Evolutionary conservation across 495 filamentous ascomycete species (phyloP).

Genomic region (Choiromyces venosus): DNA sequence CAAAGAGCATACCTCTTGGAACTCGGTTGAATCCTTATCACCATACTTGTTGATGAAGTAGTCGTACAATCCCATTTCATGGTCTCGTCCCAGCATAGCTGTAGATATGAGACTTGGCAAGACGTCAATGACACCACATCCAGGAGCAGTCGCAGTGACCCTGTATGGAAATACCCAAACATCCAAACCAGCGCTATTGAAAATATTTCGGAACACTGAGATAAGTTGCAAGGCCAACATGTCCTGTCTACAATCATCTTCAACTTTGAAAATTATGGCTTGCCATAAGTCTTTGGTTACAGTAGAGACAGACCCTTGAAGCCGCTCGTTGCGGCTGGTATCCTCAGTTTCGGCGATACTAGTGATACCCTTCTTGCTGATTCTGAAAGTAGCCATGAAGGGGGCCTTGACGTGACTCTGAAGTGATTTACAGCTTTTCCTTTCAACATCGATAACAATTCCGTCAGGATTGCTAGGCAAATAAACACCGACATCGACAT

Average conservation of each 20-base stretch:
- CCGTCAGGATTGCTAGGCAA: conserved; percentile 94
- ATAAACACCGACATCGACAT: conserved; percentile 93
- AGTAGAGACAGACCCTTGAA: conserved; percentile 40
- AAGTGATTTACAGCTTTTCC: conserved; percentile 91
- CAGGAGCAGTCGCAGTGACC: conserved; percentile 94
- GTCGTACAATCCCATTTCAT: conserved; percentile 94
- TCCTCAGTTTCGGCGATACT: conserved; percentile 46
- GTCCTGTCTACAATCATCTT: conserved; percentile 95
- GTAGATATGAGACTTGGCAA: conserved; percentile 94
- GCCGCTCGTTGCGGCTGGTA: conserved; percentile 42
- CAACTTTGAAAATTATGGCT: conserved; percentile 99
- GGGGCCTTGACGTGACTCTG: conserved; percentile 97
- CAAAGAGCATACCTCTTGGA: too few species aligned
- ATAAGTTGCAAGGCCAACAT: conserved; percentile 96
- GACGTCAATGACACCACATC: conserved; percentile 96
- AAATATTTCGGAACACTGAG: conserved; percentile 91
- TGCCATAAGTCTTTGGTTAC: conserved; percentile 89
- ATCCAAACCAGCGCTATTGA: conserved; percentile 85
- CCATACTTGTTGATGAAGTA: conserved; percentile 97
- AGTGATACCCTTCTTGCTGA: conserved; percentile 66
- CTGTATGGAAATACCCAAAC: conserved; percentile 96
- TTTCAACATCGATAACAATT: conserved; percentile 91
- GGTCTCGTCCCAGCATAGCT: conserved; percentile 95
- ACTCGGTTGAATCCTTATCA: conserved; percentile 83
- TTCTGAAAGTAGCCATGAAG: conserved; percentile 96